Evolutionary conservation across 129 eudicot species (phyloP).

Genomic region (Escallonia herrerae): DNA sequence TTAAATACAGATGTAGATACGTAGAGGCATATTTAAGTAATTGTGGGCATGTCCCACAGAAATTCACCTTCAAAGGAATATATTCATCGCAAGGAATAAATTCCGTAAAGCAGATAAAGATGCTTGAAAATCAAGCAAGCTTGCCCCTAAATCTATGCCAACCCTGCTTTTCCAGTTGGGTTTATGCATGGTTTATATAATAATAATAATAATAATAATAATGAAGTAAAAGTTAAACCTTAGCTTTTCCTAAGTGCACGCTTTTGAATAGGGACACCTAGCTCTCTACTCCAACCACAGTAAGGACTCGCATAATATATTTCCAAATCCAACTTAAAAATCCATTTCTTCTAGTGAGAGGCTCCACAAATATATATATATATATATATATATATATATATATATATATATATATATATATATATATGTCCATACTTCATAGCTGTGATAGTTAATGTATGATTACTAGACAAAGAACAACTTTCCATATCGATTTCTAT

Average conservation of each 20-base stretch:
- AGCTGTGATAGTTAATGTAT: too few species aligned
- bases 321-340: too few species aligned
- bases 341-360: too few species aligned
- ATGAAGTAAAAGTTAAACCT: conserved; percentile 55
- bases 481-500: too few species aligned
- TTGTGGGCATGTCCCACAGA: conserved; percentile 12
- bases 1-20: too few species aligned
- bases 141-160: conserved; percentile 26
- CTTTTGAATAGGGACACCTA: conserved; percentile 9
- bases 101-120: conserved; percentile 51
- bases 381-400: not conserved
- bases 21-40: not conserved
- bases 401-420: conserved; percentile 9
- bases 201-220: too few species aligned
- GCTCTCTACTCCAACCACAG: not conserved
- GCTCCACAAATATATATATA: too few species aligned
- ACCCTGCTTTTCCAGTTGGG: conserved; percentile 13
- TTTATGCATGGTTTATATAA: conserved; percentile 7
- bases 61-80: conserved; percentile 32
- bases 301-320: too few species aligned
- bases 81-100: conserved; percentile 61
- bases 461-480: too few species aligned
- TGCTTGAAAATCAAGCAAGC: conserved; percentile 81
- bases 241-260: conserved; percentile 32
- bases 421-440: too few species aligned